Evolutionary conservation across 129 eudicot genomes (phyloP), one percentile per base, ranked within the genome.

Genomic region (Daucus carota): DNA sequence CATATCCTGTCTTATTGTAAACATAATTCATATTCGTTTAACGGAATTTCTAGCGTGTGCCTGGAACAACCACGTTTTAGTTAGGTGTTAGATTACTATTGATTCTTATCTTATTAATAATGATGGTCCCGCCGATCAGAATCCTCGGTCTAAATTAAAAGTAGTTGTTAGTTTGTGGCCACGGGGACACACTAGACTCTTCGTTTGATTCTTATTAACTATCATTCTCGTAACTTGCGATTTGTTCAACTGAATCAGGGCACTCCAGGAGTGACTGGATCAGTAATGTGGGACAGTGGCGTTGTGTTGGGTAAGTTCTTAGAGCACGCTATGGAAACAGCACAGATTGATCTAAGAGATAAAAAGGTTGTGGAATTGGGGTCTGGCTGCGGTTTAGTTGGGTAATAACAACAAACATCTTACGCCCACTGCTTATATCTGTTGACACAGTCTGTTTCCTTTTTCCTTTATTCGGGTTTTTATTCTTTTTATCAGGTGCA

Each of bases 251-350:
- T n/a, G n/a, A n/a, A n/a, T n/a, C n/a, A n/a, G n/a, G n/a, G n/a
- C 72, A 72, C 88, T 76, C 97, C 98, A 59, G 98, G 98, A 76
- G 98, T 93, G 47, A 93, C 98, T 76, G 98, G 98, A 73, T 77
- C 98, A 7, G 98, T 93, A 70, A 90, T 93, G 96, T 93, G 98
- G 98, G 98, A 93, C 82, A 90, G 98, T 59, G 98, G 98, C 68
- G 84, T 93, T 80, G 84, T 93, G 33, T 79, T 93, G 28, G 98
- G 88, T 73, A 93, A 93, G 76, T 93, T 93, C 82, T 60, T 93
- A 66, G 98, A 93, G 82, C 87, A 93, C 84, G 90, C 98, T 24
- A 87, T 86, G 73, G 98, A 90, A 77, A 81, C 85, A 36, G 87
- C 87, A 48, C 44, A 45, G 48, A 80, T 93, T 44, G 68, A 24